Evolutionary conservation across 2,329 filamentous ascomycete genomes (phyloP).

Genomic region (Verruconis gallopava): DNA sequence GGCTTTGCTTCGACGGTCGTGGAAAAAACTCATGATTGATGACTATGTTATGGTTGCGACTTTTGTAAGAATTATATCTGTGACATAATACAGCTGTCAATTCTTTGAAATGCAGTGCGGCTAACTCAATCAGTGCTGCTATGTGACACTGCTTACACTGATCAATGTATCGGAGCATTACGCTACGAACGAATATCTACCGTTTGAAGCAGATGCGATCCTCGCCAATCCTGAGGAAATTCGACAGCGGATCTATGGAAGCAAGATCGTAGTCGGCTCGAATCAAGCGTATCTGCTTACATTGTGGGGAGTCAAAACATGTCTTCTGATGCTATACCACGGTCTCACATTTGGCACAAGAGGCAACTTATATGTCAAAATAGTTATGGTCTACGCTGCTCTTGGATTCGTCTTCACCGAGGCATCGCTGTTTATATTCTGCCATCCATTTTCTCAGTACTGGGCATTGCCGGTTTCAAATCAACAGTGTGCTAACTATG

Average conservation of each 20-base stretch:
- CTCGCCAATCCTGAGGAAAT: constrained; percentile 16
- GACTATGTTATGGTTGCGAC: constrained; percentile 1
- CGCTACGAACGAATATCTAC: constrained; percentile 10
- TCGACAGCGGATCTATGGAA: constrained; percentile 21
- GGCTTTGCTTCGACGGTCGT: background rate
- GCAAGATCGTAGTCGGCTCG: constrained; percentile 22
- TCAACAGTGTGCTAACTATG: constrained; percentile 11
- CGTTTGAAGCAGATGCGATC: constrained; percentile 3
- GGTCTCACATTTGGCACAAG: constrained; percentile 3
- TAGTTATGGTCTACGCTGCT: constrained; percentile 9
- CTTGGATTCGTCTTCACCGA: constrained; percentile 12
- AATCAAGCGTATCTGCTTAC: constrained; percentile 18
- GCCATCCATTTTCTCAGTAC: constrained; percentile 12
- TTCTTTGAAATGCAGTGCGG: no score
- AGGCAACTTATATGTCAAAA: constrained; percentile 9
- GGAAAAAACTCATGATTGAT: constrained; percentile 1
- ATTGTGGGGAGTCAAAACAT: constrained; percentile 9
- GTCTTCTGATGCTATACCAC: background rate
- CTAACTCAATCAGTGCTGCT: constrained; percentile 5
- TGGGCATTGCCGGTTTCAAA: constrained; percentile 11
- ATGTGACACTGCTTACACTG: constrained; percentile 11
- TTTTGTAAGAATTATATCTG: background rate
- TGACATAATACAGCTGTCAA: no score
- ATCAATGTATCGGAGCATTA: constrained; percentile 11
- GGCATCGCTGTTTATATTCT: constrained; percentile 11